Base-by-base conservation (phyloP, 306 rosid genomes). In the Ochetophila trinervis region DNA sequence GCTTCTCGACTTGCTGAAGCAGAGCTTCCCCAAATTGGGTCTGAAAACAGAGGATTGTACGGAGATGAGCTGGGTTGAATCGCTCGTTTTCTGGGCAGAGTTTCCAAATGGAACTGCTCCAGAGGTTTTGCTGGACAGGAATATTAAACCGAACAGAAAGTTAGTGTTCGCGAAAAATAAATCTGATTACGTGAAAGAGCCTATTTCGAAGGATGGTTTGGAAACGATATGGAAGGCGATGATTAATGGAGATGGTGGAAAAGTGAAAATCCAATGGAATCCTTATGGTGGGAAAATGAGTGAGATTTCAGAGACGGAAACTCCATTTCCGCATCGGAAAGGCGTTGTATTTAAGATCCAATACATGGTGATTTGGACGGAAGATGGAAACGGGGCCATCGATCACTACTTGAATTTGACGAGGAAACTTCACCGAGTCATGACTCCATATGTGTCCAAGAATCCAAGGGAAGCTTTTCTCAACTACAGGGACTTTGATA, bases 361-460 rank as follows among this genome's bases (percentile, higher is more conserved):
- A 19, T 83, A 88, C 71, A 48, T 56, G 3, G 71, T 74, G 1
- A 20, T 60, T 17, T 86, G 97, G 97, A 5, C 21, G 6, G 40
- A 83, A 22, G 67, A 12, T 12, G 83, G 87, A 0, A 44, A 44
- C 16, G 78, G 67, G 22, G 67, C 65, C n/a, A 70, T 68, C 30
- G 30, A 62, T 6, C 8, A 62, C 17, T 34, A 81, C 20, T 10
- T 87, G 9, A 54, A 77, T 53, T 6, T 55, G 50, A n/a, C 69
- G 0, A 70, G 68, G 30, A 67, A 60, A 24, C 77, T 84, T 47
- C 54, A 83, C 3, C 63, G 63, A 27, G 74, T 59, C 15, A 91
- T 91, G 95, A 79, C 87, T 21, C 72, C 89, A 44, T 18, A 62
- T 34, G 95, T 84, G 4, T 84, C 97, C 20, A 79, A 77, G 75